A percentile compares a stretch with the other conserved stretches of the same genome.
Evolutionary conservation across 1,284 basidiomycete species (phyloP).

Genomic region (Ceratobasidium sp.): DNA sequence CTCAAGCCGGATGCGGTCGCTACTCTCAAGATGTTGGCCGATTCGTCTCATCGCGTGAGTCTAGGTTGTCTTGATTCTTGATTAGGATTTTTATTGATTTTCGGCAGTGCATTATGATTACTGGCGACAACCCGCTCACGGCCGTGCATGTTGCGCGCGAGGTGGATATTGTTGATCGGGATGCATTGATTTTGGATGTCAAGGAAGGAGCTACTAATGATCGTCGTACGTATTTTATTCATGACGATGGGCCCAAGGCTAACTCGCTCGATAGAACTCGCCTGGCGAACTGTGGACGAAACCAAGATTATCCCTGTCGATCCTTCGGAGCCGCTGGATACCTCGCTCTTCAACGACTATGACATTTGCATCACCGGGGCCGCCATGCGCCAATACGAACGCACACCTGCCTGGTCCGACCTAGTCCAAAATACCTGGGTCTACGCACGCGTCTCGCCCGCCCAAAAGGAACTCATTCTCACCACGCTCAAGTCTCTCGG

Average conservation of each 20-base stretch:
- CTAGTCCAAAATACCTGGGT: slow-evolving; percentile 95
- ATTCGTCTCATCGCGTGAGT: slow-evolving; percentile 91
- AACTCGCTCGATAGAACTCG: slow-evolving; percentile 63
- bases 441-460: slow-evolving; percentile 94
- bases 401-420: slow-evolving; percentile 66
- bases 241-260: background rate
- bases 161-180: slow-evolving; percentile 94
- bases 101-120: slow-evolving; percentile 99
- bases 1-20: slow-evolving; percentile 92
- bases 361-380: slow-evolving; percentile 95
- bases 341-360: slow-evolving; percentile 77
- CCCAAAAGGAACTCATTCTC: slow-evolving; percentile 92
- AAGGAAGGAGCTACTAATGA: slow-evolving; percentile 79
- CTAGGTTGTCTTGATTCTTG: slow-evolving; percentile 35
- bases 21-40: slow-evolving; percentile 88
- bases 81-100: background rate
- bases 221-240: slow-evolving; percentile 58
- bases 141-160: slow-evolving; percentile 92
- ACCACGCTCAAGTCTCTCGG: slow-evolving; percentile 87
- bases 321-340: slow-evolving; percentile 77
- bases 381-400: slow-evolving; percentile 84
- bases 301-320: slow-evolving; percentile 84
- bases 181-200: slow-evolving; percentile 88
- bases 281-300: slow-evolving; percentile 94
- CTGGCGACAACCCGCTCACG: slow-evolving; percentile 94